Conservation (phyloP, 2,329 filamentous ascomycete species). For the Colletotrichum sp. region DNA sequence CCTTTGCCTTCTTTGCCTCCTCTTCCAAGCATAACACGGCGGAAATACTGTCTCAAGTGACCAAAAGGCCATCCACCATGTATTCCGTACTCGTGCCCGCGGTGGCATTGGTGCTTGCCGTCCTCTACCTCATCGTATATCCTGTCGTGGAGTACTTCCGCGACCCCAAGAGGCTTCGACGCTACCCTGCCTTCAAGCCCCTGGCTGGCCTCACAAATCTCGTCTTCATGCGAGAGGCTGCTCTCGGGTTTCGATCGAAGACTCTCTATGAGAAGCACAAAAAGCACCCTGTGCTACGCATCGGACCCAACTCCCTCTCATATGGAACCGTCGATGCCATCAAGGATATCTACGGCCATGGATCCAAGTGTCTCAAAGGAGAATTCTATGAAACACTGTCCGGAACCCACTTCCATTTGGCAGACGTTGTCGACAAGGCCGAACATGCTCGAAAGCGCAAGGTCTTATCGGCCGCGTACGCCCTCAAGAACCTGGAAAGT, state of each 20-base stretch:
- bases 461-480: conserved; percentile 54
- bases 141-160: not conserved
- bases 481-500: conserved; percentile 55
- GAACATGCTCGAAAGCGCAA: conserved; percentile 58
- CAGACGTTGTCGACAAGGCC: conserved; percentile 54
- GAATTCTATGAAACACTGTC: conserved; percentile 47
- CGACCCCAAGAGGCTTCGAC: conserved; percentile 29
- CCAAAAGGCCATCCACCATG: not conserved
- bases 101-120: not conserved
- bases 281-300: conserved; percentile 46
- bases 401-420: conserved; percentile 55
- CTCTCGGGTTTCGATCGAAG: not conserved
- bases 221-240: conserved; percentile 4
- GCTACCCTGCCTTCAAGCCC: conserved; percentile 26
- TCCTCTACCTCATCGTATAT: not conserved
- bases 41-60: not conserved
- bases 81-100: not conserved
- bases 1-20: not conserved
- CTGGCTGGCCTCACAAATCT: conserved; percentile 26
- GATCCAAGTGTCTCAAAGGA: conserved; percentile 54
- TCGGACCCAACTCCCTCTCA: conserved; percentile 47
- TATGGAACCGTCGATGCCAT: conserved; percentile 44
- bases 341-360: conserved; percentile 56
- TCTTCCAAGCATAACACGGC: not conserved
- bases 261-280: conserved; percentile 37